Conservation (phyloP, 2,329 filamentous ascomycete genomes). For the Stagonosporopsis vannaccii region DNA sequence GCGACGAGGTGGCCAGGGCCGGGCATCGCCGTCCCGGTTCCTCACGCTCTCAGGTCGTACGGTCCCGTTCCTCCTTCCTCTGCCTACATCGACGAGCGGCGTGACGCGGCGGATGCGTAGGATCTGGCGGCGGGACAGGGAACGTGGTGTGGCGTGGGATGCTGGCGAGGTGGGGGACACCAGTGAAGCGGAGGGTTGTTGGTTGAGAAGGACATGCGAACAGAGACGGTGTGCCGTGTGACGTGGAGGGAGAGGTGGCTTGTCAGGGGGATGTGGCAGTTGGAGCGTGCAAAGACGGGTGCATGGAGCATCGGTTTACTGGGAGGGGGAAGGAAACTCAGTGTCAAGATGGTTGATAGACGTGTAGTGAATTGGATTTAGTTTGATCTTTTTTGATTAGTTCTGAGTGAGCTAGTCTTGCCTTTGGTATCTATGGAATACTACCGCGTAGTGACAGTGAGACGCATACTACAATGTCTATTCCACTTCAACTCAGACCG, state of each 20-base stretch:
- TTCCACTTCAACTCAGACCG: constrained; percentile 2
- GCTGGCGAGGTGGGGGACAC: too few relatives aligned
- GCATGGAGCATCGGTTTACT: not conserved
- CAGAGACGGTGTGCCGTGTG: not conserved
- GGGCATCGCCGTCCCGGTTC: too few relatives aligned
- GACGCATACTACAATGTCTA: not conserved
- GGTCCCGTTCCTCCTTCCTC: not conserved
- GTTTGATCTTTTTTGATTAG: not conserved
- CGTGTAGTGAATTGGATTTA: not conserved
- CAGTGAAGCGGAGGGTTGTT: not conserved
- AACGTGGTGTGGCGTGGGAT: too few relatives aligned
- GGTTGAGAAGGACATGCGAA: not conserved
- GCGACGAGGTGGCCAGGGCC: too few relatives aligned
- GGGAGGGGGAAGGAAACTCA: constrained; percentile 1
- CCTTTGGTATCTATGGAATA: not conserved
- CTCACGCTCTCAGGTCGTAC: not conserved
- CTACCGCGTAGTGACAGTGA: not conserved
- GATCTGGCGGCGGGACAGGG: not conserved
- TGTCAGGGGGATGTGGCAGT: constrained; percentile 3
- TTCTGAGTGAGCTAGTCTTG: not conserved
- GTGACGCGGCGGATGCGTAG: not conserved
- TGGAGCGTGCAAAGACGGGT: constrained; percentile 1
- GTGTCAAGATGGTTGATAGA: not conserved
- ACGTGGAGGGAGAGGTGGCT: not conserved
- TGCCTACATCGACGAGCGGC: not conserved